Evolutionary conservation across 1,139 yeast species (phyloP), one percentile per base, ranked within the genome.

Genomic region (Taphrina populina): DNA sequence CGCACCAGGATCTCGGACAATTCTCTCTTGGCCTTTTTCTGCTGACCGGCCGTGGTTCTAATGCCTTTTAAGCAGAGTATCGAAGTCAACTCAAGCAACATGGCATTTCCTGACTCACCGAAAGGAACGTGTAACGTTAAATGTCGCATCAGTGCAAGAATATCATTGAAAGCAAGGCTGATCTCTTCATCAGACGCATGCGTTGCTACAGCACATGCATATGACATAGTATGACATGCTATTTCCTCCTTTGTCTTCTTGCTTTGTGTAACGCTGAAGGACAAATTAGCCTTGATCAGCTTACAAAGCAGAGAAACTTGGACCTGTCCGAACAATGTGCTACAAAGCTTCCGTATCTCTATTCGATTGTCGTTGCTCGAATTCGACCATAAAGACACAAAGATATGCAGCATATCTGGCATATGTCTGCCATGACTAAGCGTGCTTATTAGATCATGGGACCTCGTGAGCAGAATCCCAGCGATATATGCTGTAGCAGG

Each of bases 141-240:
- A 20, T 43, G 47, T 8, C 47, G 29, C 36, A 43, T 19, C 11
- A 43, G 6, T 11, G 37, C 37, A 4, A 29, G 19, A n/a, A 43
- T 19, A 19, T 43, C 47, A 20, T 29, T 26, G 5, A 43, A 10
- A 8, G 47, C 36, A n/a, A 8, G 4, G 10, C 20, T 20, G 47
- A 43, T n/a, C 6, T 43, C 37, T 8, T 20, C 10, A 3, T 24
- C 26, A n/a, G 7, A 17, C 2, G 11, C 8, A 4, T 17, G 11
- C 5, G 11, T n/a, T 11, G 32, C 21, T 8, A 30, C n/a, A 7
- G 8, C 2, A 4, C 23, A 26, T 4, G 33, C 15, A 29, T n/a
- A 43, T 7, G 20, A 15, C 15, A 43, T 15, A 30, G 20, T 32
- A 11, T 30, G 29, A 4, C n/a, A 20, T 7, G 47, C 47, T 5